phyloP scores from a whole-genome alignment of 2,329 filamentous ascomycete species.

The Exutisphaerella laricina region DNA sequence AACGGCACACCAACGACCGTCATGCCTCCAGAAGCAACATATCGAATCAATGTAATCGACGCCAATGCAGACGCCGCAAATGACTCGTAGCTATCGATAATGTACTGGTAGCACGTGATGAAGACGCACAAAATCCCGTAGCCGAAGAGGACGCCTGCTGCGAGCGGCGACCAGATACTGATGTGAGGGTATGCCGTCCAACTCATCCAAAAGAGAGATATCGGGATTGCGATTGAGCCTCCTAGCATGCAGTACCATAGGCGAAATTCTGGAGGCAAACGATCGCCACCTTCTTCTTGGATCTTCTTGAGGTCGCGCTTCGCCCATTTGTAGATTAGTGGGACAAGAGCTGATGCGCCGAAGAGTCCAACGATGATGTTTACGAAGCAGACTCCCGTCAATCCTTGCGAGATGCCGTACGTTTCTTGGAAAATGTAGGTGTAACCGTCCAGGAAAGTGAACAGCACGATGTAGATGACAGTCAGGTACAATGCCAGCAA shows the following conservation, averaged over 20 bases:
- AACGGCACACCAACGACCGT: slow-evolving; percentile 35
- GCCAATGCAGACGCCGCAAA: slow-evolving; percentile 49
- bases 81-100: slow-evolving; percentile 53
- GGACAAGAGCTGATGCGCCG: slow-evolving; percentile 14
- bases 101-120: slow-evolving; percentile 51
- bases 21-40: slow-evolving; percentile 39
- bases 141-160: slow-evolving; percentile 49
- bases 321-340: slow-evolving; percentile 18
- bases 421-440: slow-evolving; percentile 48
- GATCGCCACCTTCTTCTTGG: slow-evolving; percentile 33
- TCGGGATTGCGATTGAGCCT: slow-evolving; percentile 44
- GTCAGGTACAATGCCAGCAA: slow-evolving; percentile 48
- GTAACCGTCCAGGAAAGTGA: slow-evolving; percentile 51
- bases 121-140: slow-evolving; percentile 48
- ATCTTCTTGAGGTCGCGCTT: slow-evolving; percentile 39
- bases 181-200: slow-evolving; percentile 46
- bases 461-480: slow-evolving; percentile 49
- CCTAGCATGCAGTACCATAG: slow-evolving; percentile 50
- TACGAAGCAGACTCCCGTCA: slow-evolving; percentile 16
- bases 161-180: slow-evolving; percentile 49
- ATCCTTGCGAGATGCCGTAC: slow-evolving; percentile 38
- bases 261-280: slow-evolving; percentile 49
- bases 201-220: slow-evolving; percentile 54
- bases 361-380: slow-evolving; percentile 17
- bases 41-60: slow-evolving; percentile 37